Evolutionary conservation across 2,329 filamentous ascomycete genomes (phyloP).

Genomic region (Fusarium succisae): DNA sequence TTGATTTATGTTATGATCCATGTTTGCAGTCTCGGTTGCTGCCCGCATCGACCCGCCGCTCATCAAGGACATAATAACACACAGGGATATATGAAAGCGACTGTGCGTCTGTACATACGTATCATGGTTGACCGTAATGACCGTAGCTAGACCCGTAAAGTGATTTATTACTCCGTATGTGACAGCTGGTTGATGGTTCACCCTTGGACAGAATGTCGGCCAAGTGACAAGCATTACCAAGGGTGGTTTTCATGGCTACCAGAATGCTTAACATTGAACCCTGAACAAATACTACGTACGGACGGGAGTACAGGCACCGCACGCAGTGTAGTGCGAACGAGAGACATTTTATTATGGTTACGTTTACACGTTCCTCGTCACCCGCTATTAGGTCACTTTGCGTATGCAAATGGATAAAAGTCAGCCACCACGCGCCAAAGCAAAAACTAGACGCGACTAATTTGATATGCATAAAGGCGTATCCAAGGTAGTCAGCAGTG

Average conservation of each 20-base stretch:
- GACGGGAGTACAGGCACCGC: neutral
- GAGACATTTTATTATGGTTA: slow-evolving; percentile 6
- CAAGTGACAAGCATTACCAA: neutral
- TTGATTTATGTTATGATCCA: slow-evolving; percentile 3
- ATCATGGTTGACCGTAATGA: slow-evolving; percentile 7
- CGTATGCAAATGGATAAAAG: slow-evolving; percentile 1
- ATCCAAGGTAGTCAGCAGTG: neutral
- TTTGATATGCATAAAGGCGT: neutral
- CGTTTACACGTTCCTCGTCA: neutral
- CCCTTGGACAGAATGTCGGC: neutral
- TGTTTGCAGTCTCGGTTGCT: slow-evolving; percentile 1
- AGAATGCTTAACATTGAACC: neutral
- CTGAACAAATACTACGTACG: neutral
- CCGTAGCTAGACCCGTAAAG: neutral
- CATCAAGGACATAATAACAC: neutral
- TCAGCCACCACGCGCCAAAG: slow-evolving; percentile 20
- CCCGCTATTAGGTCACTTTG: slow-evolving; percentile 7
- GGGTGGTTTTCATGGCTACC: neutral
- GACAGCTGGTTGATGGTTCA: neutral
- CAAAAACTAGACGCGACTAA: slow-evolving; percentile 8
- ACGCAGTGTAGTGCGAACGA: neutral
- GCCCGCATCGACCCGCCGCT: neutral
- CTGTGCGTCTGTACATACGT: neutral
- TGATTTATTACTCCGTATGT: neutral
- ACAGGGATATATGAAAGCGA: neutral